Base-by-base conservation (phyloP, 2,329 filamentous ascomycete genomes). In the Botryosphaeria dothidea region DNA sequence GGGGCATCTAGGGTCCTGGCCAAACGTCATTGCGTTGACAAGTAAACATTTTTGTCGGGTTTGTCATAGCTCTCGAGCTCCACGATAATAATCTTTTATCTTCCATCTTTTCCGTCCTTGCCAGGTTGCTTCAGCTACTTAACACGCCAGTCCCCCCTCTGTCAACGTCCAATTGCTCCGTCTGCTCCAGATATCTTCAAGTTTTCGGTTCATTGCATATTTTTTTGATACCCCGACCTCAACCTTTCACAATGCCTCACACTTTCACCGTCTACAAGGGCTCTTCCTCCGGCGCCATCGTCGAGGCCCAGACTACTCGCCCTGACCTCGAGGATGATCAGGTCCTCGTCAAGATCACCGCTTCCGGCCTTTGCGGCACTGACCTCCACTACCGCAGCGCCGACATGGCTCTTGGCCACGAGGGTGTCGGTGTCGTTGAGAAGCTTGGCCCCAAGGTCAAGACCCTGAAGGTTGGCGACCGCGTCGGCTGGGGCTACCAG, bases 351-450 rank as follows among this genome's bases (percentile, higher is more conserved):
- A 83, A 82, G 64, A 80, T 91, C 67, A 90, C 88, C 17, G 86
- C 88, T 65, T 89, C 87, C 2, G 89, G 89, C 31, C 79, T 91
- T 60, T 91, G 89, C 74, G 87, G 86, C 57, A 91, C 89, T 3
- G 84, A 81, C 70, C 74, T 79, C 65, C 80, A 82, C 74, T 81
- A 79, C 74, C 74, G 75, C 62, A 67, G 71, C 4, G 69, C 69
- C 38, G 80, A 81, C 68, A 82, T 82, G 74, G 81, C 65, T 3
- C 78, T 86, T 29, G 84, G 84, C 51, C 84, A 86, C 73, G 84
- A 86, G 70, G 85, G 84, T 65, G 80, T 82, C 34, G 85, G 85
- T 56, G 69, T 84, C 7, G 78, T 87, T 60, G 79, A 83, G 65
- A 75, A 78, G 25, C 67, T 81, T 29, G 84, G 84, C 6, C 80